Evolutionary conservation across 345 rosid genomes (phyloP).

Genomic region (Noccaea bulbosa): DNA sequence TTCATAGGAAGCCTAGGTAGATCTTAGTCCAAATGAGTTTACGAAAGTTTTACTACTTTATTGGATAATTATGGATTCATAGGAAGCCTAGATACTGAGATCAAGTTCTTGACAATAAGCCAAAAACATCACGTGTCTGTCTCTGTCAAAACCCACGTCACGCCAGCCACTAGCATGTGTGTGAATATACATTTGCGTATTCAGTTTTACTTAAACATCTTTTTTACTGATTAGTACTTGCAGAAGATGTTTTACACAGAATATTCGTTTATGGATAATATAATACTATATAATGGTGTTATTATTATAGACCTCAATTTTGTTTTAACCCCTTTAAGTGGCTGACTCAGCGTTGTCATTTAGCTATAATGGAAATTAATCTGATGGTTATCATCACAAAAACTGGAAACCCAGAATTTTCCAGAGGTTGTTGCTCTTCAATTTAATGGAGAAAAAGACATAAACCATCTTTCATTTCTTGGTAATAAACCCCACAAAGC

Average conservation of each 20-base stretch:
- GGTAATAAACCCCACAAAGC: conserved; percentile 16
- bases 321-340: conserved; percentile 6
- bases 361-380: conserved; percentile 20
- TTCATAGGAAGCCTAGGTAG: too few relatives aligned
- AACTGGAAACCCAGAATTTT: conserved; percentile 1
- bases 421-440: background rate
- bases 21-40: background rate
- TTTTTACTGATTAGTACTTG: background rate
- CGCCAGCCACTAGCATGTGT: conserved; percentile 27
- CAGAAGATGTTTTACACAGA: background rate
- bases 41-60: background rate
- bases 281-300: conserved; percentile 8
- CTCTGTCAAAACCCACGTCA: conserved; percentile 33
- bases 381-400: background rate
- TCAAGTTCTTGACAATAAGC: conserved; percentile 37
- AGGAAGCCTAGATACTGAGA: conserved; percentile 26
- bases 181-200: conserved; percentile 17
- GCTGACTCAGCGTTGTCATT: conserved; percentile 30
- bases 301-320: background rate
- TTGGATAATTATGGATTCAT: conserved; percentile 3
- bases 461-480: conserved; percentile 34
- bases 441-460: conserved; percentile 27
- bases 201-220: conserved; percentile 11
- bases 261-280: conserved; percentile 28
- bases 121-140: conserved; percentile 42